A percentile compares a stretch with the other conserved stretches of the same genome.
phyloP scores from a whole-genome alignment of 2,329 filamentous ascomycete species.

The Plenodomus tracheiphilus region DNA sequence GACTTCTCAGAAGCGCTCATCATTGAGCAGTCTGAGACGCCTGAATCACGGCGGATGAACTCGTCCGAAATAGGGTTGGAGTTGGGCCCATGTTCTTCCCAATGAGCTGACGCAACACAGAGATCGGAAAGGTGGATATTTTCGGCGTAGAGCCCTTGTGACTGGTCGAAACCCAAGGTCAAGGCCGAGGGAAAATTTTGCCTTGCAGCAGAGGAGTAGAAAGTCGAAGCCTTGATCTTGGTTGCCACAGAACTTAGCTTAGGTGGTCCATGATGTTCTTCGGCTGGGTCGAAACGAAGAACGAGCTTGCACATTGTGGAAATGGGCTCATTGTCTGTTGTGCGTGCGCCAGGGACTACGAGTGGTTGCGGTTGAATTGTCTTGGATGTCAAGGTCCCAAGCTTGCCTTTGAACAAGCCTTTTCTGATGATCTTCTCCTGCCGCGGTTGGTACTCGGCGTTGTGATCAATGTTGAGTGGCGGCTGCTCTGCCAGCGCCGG shows the following conservation, averaged over 20 bases:
- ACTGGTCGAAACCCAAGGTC: constrained; percentile 48
- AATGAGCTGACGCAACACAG: constrained; percentile 60
- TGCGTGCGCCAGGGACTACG: constrained; percentile 50
- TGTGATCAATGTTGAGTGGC: constrained; percentile 56
- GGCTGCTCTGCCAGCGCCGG: constrained; percentile 63
- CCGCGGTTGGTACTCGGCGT: constrained; percentile 56
- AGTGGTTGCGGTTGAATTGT: constrained; percentile 62
- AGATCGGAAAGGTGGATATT: constrained; percentile 57
- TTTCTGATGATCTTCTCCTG: constrained; percentile 64
- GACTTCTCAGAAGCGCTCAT: constrained; percentile 14
- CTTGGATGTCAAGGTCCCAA: constrained; percentile 61
- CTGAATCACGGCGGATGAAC: constrained; percentile 47
- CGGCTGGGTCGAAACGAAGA: constrained; percentile 63
- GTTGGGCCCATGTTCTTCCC: constrained; percentile 53
- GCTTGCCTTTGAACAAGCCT: constrained; percentile 61
- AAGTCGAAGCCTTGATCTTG: constrained; percentile 62
- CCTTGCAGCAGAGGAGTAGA: constrained; percentile 58
- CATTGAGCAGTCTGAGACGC: constrained; percentile 41
- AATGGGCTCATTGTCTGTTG: constrained; percentile 46
- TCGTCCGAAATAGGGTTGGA: constrained; percentile 33
- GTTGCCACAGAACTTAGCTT: constrained; percentile 55
- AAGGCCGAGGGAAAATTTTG: constrained; percentile 53
- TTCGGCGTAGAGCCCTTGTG: constrained; percentile 58
- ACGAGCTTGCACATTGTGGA: constrained; percentile 60
- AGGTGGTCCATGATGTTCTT: constrained; percentile 56